Evolutionary conservation across 768 basidiomycete species (phyloP).

Genomic region (Amanita thiersii): DNA sequence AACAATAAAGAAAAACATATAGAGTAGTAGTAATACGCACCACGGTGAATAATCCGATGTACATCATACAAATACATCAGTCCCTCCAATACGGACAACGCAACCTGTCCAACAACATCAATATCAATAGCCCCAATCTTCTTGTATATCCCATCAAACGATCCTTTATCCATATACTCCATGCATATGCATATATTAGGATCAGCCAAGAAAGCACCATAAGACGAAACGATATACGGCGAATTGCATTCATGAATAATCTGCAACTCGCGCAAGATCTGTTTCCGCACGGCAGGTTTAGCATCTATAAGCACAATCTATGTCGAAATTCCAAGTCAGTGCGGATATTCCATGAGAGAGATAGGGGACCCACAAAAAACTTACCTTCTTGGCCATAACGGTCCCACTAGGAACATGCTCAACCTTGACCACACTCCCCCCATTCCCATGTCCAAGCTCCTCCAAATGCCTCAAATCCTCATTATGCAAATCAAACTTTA

Average conservation of each 20-base stretch:
- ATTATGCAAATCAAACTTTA: constrained; percentile 74
- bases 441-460: constrained; percentile 94
- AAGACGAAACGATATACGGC: constrained; percentile 92
- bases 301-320: constrained; percentile 96
- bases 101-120: constrained; percentile 87
- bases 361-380: constrained; percentile 14
- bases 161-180: constrained; percentile 94
- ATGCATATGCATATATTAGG: constrained; percentile 99
- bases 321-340: no score
- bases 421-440: constrained; percentile 95
- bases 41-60: constrained; percentile 97
- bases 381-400: constrained; percentile 96
- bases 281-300: constrained; percentile 92
- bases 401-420: constrained; percentile 86
- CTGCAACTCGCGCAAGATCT: constrained; percentile 94
- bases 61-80: constrained; percentile 96
- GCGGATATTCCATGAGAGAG: constrained; percentile 1
- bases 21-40: constrained; percentile 37
- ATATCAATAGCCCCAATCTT: constrained; percentile 91
- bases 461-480: constrained; percentile 87
- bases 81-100: constrained; percentile 90
- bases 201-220: constrained; percentile 92
- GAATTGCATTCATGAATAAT: constrained; percentile 99
- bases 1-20: background rate
- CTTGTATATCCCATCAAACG: constrained; percentile 93